Evolutionary conservation across 1,139 yeast genomes (phyloP), one percentile per base, ranked within the genome.

Genomic region (Schizosaccharomyces versatilis): DNA sequence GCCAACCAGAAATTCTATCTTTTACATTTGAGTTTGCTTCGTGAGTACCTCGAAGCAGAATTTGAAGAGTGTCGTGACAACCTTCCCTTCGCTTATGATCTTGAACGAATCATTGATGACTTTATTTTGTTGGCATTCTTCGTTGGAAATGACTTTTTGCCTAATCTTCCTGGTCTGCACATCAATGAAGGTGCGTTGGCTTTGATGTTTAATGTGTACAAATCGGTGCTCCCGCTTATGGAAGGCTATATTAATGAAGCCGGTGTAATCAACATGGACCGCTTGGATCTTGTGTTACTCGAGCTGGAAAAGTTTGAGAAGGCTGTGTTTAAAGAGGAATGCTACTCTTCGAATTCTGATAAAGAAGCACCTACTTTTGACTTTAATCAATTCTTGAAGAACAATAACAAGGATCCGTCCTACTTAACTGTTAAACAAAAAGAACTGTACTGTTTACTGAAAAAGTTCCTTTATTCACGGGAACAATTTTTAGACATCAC

Each of bases 171-270:
- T 1, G 95, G 88, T 66, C 73, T 93, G 63, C 86, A 84, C 67
- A 77, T 93, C 62, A 88, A 86, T 65, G 90, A 88, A 63, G 97
- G 97, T 62, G 98, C 98, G 0, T 82, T 93, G 70, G 95, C 97
- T 12, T 75, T 86, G 47, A 74, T 93, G 63, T 73, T 90, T 62
- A 84, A 81, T 60, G 82, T 95, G 12, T 90, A 93, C 70, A 90
- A 86, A 65, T 80, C 80, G 63, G 79, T 88, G 24, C 73, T 90
- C 64, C 74, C 76, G 61, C 76, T 75, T 58, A 71, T 80, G 56
- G 94, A 84, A 65, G 95, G 95, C 8, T 90, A 93, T 63, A 73
- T 93, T 60, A 85, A 85, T 62, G 84, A 84, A 60, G 73, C 74
- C 57, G 98, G 98, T 60, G 74, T 75, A 49, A 86, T 93, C 60